Evolutionary conservation across 225 moss, liverwort and hornwort species (phyloP), one percentile per base, ranked within the genome.

Genomic region (Sphagnum tenellum): DNA sequence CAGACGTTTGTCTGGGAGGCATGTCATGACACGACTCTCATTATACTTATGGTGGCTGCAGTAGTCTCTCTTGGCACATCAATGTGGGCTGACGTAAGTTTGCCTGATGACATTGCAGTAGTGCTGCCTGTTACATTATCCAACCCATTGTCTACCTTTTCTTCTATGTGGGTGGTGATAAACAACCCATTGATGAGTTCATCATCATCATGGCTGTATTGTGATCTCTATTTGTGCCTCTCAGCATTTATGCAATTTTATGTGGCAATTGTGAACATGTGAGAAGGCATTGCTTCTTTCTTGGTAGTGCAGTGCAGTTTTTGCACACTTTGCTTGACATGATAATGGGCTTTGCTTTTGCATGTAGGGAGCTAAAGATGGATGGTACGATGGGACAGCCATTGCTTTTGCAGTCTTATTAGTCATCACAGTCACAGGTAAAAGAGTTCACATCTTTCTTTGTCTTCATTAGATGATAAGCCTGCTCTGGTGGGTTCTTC

Each of bases 1-100:
- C 89, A 93, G 98, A 81, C 77, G 46, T 99, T 93, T 52, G 69
- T 87, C 44, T 99, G 98, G 98, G 98, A 99, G 77, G 98, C 98
- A 49, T 74, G 77, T 66, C 98, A 89, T 66, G 93, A 99, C 62
- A 99, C 98, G 4, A 99, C 98, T 4, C 79, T 93, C 13, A 90
- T 93, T 46, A 99, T 93, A 11, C 70, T 99, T 44, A 99, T 99
- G 86, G 68, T 73, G 8, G 90, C 90, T 72, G 98, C 98, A 61
- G 87, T 87, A 63, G 73, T 89, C 13, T 89, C 98, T 14, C 78
- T 99, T 61, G 93, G 69, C 63, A 79, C 86, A 52, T 90, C 87
- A 69, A 93, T 99, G 89, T 89, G 89, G 89, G 79, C 78, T 50
- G 44, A 98, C 48, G 96, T 98, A 73, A 75, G 74, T 65, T 49